These are phyloP conservation scores for Psilocybe sp. DNA, from an alignment of 768 basidiomycete genomes.

Conservation along the genomic window DNA sequence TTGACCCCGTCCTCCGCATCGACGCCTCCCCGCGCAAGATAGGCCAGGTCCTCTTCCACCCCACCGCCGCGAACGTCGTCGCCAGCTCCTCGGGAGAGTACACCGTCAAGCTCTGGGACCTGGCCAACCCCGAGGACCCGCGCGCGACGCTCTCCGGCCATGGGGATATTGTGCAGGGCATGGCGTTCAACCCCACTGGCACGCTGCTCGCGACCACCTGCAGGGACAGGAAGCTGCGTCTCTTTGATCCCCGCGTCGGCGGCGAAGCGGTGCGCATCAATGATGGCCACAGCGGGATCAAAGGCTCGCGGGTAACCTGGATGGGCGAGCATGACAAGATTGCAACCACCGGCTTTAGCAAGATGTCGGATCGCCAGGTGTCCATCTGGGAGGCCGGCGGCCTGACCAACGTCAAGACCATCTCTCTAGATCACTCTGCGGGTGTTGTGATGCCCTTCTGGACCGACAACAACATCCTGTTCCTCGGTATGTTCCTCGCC, in stretches of 20 bases:
- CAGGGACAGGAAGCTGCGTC: slow-evolving; percentile 85
- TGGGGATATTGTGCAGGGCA: slow-evolving; percentile 81
- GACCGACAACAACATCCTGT: slow-evolving; percentile 89
- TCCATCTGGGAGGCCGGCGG: slow-evolving; percentile 85
- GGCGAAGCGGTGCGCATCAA: slow-evolving; percentile 76
- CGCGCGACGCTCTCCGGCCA: slow-evolving; percentile 68
- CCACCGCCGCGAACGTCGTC: slow-evolving; percentile 83
- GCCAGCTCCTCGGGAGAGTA: slow-evolving; percentile 83
- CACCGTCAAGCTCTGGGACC: slow-evolving; percentile 88
- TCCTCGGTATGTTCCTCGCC: slow-evolving; percentile 53
- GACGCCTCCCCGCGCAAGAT: slow-evolving; percentile 83
- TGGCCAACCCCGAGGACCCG: slow-evolving; percentile 68
- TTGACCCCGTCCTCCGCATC: slow-evolving; percentile 82
- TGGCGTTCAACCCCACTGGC: slow-evolving; percentile 82
- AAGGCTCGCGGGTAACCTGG: slow-evolving; percentile 86
- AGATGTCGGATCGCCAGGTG: slow-evolving; percentile 93
- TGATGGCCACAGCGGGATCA: slow-evolving; percentile 92
- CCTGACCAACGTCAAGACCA: slow-evolving; percentile 72
- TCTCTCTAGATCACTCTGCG: slow-evolving; percentile 82
- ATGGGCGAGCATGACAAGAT: slow-evolving; percentile 87
- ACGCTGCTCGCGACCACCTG: slow-evolving; percentile 85
- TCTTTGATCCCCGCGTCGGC: slow-evolving; percentile 89
- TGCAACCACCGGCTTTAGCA: slow-evolving; percentile 95
- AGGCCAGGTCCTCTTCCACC: slow-evolving; percentile 93
- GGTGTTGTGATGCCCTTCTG: slow-evolving; percentile 98